phyloP scores from a whole-genome alignment of 164 flowering plant species.

The Vitis rupestris region DNA sequence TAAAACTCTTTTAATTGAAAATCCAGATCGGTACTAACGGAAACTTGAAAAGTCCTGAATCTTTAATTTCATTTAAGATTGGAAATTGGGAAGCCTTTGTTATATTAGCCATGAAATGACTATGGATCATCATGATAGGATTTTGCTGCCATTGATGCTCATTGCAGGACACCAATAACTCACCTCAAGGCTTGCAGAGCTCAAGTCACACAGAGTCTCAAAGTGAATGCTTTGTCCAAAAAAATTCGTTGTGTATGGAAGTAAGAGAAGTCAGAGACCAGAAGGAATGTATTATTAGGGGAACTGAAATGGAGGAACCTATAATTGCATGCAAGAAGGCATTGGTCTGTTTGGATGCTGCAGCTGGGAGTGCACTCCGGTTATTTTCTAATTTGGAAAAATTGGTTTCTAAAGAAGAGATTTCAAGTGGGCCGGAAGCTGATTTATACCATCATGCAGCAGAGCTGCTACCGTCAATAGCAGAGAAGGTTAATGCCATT shows the following conservation, averaged over 20 bases:
- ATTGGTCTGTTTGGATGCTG: constrained; percentile 37
- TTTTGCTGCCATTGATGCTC: neutral
- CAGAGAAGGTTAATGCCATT: constrained; percentile 38
- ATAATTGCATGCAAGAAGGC: constrained; percentile 42
- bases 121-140: neutral
- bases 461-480: constrained; percentile 34
- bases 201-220: constrained; percentile 4
- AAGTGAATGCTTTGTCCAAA: constrained; percentile 4
- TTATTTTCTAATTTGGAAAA: constrained; percentile 31
- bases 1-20: too few species aligned
- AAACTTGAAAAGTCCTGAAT: neutral
- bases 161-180: constrained; percentile 16
- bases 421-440: constrained; percentile 12
- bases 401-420: constrained; percentile 18
- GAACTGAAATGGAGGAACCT: constrained; percentile 21
- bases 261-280: constrained; percentile 7
- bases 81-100: neutral
- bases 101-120: neutral
- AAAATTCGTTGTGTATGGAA: constrained; percentile 2
- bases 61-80: neutral
- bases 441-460: constrained; percentile 35
- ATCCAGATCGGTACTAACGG: too few species aligned
- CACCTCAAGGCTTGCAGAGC: neutral
- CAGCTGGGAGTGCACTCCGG: constrained; percentile 38
- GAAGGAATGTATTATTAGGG: constrained; percentile 5